Evolutionary conservation across 306 rosid genomes (phyloP).

Genomic region (Heteromeles arbutifolia): DNA sequence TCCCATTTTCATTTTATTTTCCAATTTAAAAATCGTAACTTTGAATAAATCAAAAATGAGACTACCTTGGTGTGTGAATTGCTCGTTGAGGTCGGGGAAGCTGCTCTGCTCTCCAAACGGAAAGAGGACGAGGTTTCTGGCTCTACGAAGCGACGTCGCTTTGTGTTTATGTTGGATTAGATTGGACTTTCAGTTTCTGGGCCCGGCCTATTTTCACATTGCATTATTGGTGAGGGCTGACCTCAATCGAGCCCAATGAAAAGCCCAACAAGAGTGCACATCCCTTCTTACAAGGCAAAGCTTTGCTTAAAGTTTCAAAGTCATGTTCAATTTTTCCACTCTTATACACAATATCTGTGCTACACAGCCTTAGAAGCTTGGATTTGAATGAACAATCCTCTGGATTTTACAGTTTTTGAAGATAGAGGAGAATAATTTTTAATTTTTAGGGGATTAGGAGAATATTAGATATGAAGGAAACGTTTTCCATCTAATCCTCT

Average conservation of each 20-base stretch:
- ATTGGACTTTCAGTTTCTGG: neutral
- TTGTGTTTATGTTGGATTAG: neutral
- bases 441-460: too few species aligned
- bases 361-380: neutral
- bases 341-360: too few species aligned
- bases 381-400: neutral
- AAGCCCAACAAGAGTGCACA: neutral
- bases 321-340: neutral
- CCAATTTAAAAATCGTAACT: neutral
- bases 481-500: too few species aligned
- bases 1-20: neutral
- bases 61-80: neutral
- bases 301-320: neutral
- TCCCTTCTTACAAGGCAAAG: neutral
- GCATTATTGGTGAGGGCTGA: neutral
- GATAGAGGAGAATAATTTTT: too few species aligned
- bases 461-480: too few species aligned
- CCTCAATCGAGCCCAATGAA: neutral
- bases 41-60: neutral
- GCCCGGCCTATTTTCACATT: neutral
- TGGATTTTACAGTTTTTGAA: too few species aligned
- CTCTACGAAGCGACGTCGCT: neutral
- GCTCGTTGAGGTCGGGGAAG: neutral
- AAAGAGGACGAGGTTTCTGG: neutral
- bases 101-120: neutral